Conservation (phyloP, 1,284 basidiomycete species). For the Clitocybe nebularis region DNA sequence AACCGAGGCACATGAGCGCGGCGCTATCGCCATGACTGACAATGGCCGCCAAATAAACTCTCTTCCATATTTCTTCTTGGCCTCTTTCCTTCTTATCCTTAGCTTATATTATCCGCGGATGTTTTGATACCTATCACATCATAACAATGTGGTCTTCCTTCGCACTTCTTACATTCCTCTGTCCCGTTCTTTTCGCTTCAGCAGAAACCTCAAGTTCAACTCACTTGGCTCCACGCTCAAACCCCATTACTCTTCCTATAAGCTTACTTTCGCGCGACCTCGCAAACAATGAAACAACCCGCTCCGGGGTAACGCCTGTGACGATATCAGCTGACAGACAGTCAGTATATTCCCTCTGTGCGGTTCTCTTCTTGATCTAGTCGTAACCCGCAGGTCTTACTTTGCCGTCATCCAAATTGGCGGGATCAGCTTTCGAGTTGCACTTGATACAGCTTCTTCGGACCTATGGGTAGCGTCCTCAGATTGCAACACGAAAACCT, state of each 20-base stretch:
- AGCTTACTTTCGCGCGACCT: conserved; percentile 23
- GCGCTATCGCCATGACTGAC: background rate
- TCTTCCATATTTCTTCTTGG: conserved; percentile 2
- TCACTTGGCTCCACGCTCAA: conserved; percentile 16
- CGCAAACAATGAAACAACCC: conserved; percentile 21
- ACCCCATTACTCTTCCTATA: conserved; percentile 25
- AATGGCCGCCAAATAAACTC: too few species aligned
- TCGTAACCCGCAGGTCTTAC: conserved; percentile 48
- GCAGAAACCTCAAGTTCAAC: conserved; percentile 13
- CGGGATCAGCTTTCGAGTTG: conserved; percentile 61
- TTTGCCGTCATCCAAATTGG: conserved; percentile 58
- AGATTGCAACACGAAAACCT: conserved; percentile 49
- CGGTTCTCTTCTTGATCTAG: background rate
- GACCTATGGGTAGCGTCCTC: conserved; percentile 72
- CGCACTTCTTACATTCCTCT: conserved; percentile 10
- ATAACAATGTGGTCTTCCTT: conserved; percentile 18
- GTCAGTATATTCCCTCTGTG: conserved; percentile 29
- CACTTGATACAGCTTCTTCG: conserved; percentile 73
- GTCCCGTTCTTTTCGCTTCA: conserved; percentile 13
- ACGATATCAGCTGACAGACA: conserved; percentile 42
- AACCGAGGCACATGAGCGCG: background rate
- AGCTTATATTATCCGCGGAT: conserved; percentile 18
- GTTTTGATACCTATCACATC: conserved; percentile 9
- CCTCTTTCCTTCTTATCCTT: conserved; percentile 5
- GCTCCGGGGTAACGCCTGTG: conserved; percentile 34